Percentiles rank a stretch among this genome's conserved stretches.
Conservation (phyloP, 78 protist species). For the Mantamonas sphyraenae region DNA sequence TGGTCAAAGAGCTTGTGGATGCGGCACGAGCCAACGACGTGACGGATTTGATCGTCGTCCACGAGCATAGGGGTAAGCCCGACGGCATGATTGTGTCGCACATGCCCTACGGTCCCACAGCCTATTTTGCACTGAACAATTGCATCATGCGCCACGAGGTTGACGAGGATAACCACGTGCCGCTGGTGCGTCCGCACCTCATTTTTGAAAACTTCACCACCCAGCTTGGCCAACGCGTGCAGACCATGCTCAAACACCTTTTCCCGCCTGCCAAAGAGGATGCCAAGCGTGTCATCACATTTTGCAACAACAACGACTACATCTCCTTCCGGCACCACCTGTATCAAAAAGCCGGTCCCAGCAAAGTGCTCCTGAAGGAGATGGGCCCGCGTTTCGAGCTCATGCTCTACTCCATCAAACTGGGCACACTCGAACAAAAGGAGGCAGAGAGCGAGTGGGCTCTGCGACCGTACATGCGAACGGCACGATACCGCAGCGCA, state of each 20-base stretch:
- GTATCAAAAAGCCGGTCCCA: constrained; percentile 36
- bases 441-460: constrained; percentile 97
- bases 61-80: constrained; percentile 95
- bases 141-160: constrained; percentile 92
- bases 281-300: constrained; percentile 79
- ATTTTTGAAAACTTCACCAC: constrained; percentile 84
- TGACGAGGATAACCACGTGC: not conserved
- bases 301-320: constrained; percentile 82
- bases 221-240: constrained; percentile 77
- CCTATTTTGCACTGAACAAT: constrained; percentile 85
- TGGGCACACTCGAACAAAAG: constrained; percentile 89
- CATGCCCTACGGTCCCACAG: constrained; percentile 99
- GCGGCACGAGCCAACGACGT: constrained; percentile 76
- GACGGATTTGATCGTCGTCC: constrained; percentile 93
- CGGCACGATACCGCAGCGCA: constrained; percentile 6
- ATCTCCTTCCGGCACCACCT: constrained; percentile 80
- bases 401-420: constrained; percentile 72
- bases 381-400: constrained; percentile 98
- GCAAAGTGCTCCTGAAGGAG: constrained; percentile 70
- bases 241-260: constrained; percentile 77
- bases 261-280: constrained; percentile 96
- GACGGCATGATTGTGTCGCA: constrained; percentile 92
- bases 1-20: constrained; percentile 73
- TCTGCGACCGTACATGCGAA: constrained; percentile 81
- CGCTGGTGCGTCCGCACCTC: constrained; percentile 83